These are phyloP conservation scores for Mortierella sp. DNA, from an alignment of 371 early-diverging fungal species.

Conservation along the genomic window DNA sequence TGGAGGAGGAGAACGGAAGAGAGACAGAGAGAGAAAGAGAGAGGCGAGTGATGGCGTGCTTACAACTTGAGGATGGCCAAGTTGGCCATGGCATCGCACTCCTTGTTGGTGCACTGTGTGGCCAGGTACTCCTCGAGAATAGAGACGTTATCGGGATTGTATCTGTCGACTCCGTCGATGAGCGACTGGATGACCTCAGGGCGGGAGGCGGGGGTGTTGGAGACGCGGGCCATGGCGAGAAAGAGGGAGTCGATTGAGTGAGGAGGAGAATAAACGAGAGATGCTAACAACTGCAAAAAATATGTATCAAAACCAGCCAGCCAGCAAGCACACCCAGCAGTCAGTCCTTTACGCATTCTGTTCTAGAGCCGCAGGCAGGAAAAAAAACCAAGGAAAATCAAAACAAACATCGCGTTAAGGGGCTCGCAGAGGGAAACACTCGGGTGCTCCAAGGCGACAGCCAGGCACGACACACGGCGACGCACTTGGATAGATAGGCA, in stretches of 20 bases:
- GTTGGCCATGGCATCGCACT: constrained; percentile 91
- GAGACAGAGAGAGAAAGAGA: background rate
- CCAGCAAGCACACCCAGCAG: background rate
- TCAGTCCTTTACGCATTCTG: background rate
- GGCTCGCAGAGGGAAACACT: background rate
- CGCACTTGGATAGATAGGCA: no score
- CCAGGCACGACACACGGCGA: background rate
- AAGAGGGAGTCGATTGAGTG: constrained; percentile 15
- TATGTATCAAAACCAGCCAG: background rate
- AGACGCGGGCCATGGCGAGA: constrained; percentile 51
- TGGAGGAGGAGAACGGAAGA: background rate
- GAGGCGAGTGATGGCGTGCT: constrained; percentile 17
- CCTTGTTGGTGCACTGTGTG: constrained; percentile 80
- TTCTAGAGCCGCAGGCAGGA: background rate
- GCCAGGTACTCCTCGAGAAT: constrained; percentile 87
- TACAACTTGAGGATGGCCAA: constrained; percentile 92
- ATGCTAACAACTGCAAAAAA: constrained; percentile 7
- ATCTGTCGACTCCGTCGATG: constrained; percentile 86
- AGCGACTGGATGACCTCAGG: constrained; percentile 82
- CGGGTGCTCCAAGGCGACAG: background rate
- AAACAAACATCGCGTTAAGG: constrained; percentile 28
- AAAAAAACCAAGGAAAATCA: constrained; percentile 26
- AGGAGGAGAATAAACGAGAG: constrained; percentile 15
- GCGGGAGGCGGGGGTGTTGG: constrained; percentile 63
- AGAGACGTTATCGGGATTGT: constrained; percentile 90